These are phyloP conservation scores for Echinosophora koreensis DNA, from an alignment of 306 rosid species.

Conservation along the genomic window DNA sequence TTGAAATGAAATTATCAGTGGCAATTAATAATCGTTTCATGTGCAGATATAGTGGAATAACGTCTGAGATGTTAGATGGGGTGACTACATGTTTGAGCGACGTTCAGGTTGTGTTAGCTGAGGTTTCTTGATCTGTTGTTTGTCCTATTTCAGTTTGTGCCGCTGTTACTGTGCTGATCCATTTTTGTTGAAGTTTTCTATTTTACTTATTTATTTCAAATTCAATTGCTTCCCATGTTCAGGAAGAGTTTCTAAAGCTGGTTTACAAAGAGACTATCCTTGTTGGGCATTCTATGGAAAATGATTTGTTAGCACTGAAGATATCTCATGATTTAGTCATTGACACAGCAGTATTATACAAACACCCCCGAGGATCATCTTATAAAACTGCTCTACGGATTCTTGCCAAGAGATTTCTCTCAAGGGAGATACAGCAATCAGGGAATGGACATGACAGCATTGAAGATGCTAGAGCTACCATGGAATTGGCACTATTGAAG, in stretches of 20 bases:
- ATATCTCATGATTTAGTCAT: constrained; percentile 76
- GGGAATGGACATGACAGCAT: constrained; percentile 90
- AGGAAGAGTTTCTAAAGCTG: constrained; percentile 80
- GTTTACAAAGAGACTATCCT: constrained; percentile 86
- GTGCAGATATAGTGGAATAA: constrained; percentile 96
- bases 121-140: constrained; percentile 38
- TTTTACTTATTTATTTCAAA: constrained; percentile 52
- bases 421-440: constrained; percentile 89
- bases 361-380: constrained; percentile 73
- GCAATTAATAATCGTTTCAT: constrained; percentile 17
- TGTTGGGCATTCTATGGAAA: constrained; percentile 95
- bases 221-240: constrained; percentile 56
- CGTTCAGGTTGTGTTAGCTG: constrained; percentile 75
- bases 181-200: constrained; percentile 44
- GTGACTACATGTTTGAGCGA: constrained; percentile 86
- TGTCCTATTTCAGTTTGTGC: constrained; percentile 31
- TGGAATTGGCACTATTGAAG: constrained; percentile 90
- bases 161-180: constrained; percentile 27
- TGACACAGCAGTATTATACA: constrained; percentile 89
- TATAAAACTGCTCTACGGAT: constrained; percentile 84
- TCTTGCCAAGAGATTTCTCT: constrained; percentile 82
- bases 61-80: constrained; percentile 82
- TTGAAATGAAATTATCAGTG: constrained; percentile 10
- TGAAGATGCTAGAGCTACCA: constrained; percentile 93
- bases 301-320: constrained; percentile 89